A percentile compares a stretch with the other conserved stretches of the same genome.
phyloP scores from a whole-genome alignment of 1,139 yeast species.

The Suhomyces panamericanus region DNA sequence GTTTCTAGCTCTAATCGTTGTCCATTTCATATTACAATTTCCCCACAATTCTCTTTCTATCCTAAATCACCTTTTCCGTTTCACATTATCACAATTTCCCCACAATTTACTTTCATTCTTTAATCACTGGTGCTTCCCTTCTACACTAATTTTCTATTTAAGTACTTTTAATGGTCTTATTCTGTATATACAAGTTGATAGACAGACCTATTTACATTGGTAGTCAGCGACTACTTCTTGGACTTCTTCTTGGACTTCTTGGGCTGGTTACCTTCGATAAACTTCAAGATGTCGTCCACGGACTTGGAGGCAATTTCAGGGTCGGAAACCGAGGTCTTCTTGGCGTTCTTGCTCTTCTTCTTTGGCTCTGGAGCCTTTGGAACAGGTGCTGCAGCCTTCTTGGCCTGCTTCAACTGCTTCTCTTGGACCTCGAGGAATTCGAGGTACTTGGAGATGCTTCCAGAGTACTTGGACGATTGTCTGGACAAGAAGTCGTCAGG shows the following conservation, averaged over 20 bases:
- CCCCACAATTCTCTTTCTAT: too few species aligned
- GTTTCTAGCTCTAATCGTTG: too few species aligned
- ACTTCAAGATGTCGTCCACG: constrained; percentile 66
- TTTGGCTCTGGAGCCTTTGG: constrained; percentile 24
- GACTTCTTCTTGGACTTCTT: constrained; percentile 20
- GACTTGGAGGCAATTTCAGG: constrained; percentile 61
- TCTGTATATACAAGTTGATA: constrained; percentile 15
- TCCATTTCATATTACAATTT: too few species aligned
- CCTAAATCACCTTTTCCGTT: too few species aligned
- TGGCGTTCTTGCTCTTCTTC: constrained; percentile 13
- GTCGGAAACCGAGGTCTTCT: constrained; percentile 32
- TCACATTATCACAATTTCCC: too few species aligned
- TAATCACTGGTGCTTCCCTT: too few species aligned
- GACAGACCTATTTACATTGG: constrained; percentile 13
- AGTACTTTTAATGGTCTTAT: not conserved
- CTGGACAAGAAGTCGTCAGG: constrained; percentile 60
- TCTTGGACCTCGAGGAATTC: constrained; percentile 35
- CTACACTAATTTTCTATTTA: too few species aligned
- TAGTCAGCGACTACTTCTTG: constrained; percentile 14
- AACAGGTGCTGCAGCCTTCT: constrained; percentile 14
- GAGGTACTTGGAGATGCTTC: constrained; percentile 47
- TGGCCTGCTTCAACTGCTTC: constrained; percentile 28
- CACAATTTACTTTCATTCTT: too few species aligned
- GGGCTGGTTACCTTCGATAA: constrained; percentile 54
- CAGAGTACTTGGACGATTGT: constrained; percentile 64